Base-by-base conservation (phyloP, 176 grass and related monocot genomes). In the Cenchrus americanus region DNA sequence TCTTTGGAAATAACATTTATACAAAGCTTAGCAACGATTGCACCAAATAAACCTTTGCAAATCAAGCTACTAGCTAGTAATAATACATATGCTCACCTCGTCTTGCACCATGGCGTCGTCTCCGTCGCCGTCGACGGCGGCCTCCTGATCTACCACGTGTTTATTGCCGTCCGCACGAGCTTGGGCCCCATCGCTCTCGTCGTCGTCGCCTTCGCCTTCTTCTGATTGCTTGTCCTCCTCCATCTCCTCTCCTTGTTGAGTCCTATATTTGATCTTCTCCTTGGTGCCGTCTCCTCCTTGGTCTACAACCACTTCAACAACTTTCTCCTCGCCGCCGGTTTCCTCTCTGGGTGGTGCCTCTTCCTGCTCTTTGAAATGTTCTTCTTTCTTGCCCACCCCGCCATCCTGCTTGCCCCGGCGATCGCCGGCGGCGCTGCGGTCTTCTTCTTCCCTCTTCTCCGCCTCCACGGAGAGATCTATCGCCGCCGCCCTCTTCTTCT, bases 391-490 rank as follows among this genome's bases (percentile, higher is more conserved):
- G 7, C 30, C 55, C 48, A 55, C 52, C 22, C 21, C 57, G 4
- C 61, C 62, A 51, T 82, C 67, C 44, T 84, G 62, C 49, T 62
- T 51, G 62, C 12, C 27, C 62, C 52, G 40, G 47, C 18, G 10
- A 66, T 82, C 21, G 26, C 79, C 34, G 21, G 3, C 13, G 47
- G 7, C 13, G 47, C 65, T 21, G 18, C 6, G 47, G 24, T 32
- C 47, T 27, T 73, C 77, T 7, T 69, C 80, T n/a, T 86, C 90
- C 62, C 26, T 74, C 12, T 53, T 86, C 73, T 70, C 87, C 73
- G 69, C 66, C 51, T 97, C 83, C 21, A 82, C 55, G 73, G 89
- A 88, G 77, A 99, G 93, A 94, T 94, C 91, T 87, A 90, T 87
- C 15, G 66, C 89, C 68, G 77, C 71, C 69, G 78, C 72, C 69